Conservation (phyloP, 2,329 filamentous ascomycete genomes). For the Graphilbum sp. region DNA sequence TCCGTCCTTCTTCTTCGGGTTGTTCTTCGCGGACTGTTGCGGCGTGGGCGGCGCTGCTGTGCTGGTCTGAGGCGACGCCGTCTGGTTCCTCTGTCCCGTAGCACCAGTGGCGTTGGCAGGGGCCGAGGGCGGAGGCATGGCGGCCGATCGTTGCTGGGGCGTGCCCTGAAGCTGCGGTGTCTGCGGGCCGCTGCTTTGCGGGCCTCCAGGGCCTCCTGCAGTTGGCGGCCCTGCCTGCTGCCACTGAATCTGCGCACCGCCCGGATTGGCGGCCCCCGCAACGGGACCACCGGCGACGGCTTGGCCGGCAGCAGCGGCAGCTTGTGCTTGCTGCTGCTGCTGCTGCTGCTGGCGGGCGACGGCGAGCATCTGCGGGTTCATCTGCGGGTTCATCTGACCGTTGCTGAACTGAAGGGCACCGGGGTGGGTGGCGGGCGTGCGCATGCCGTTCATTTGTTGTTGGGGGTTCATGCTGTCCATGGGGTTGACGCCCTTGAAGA, state of each 20-base stretch:
- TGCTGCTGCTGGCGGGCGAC: conserved; percentile 22
- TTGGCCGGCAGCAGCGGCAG: conserved; percentile 4
- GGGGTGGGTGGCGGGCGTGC: conserved; percentile 52
- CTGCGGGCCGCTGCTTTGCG: conserved; percentile 15
- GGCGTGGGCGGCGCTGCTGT: conserved; percentile 61
- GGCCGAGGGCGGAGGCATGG: conserved; percentile 52
- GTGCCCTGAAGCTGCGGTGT: conserved; percentile 43
- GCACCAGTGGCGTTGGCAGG: conserved; percentile 25
- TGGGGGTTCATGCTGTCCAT: conserved; percentile 18
- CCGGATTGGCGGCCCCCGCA: too few species aligned
- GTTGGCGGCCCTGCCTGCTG: conserved; percentile 25
- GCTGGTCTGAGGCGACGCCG: conserved; percentile 45
- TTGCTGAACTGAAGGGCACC: conserved; percentile 32
- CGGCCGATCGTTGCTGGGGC: conserved; percentile 44
- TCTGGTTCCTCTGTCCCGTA: conserved; percentile 35
- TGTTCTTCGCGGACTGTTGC: conserved; percentile 53
- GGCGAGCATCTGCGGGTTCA: conserved; percentile 45
- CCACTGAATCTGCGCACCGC: conserved; percentile 30
- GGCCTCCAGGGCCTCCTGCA: conserved; percentile 15
- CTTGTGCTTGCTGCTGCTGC: conserved; percentile 6
- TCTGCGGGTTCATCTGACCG: conserved; percentile 34
- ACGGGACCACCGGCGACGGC: conserved; percentile 7
- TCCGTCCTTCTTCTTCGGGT: conserved; percentile 61
- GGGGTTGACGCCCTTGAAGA: conserved; percentile 36
- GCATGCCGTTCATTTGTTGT: conserved; percentile 48